phyloP scores from a whole-genome alignment of 2,329 filamentous ascomycete species.

The Phialophora verrucosa region DNA sequence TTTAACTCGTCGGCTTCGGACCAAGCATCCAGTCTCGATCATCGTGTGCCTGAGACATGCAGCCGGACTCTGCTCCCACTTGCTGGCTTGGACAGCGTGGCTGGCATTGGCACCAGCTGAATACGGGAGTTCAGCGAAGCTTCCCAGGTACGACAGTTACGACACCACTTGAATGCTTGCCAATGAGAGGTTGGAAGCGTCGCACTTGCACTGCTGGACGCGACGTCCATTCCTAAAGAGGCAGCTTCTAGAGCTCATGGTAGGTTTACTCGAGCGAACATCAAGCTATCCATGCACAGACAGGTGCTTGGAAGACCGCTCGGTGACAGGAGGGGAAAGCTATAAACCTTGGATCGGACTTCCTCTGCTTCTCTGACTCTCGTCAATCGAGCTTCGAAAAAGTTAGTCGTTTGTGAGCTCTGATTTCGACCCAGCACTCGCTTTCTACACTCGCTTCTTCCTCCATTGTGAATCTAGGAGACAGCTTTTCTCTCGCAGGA shows the following conservation, averaged over 20 bases:
- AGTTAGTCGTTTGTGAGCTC: background rate
- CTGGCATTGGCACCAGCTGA: conserved; percentile 16
- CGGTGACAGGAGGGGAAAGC: conserved; percentile 1
- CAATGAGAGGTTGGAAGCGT: conserved; percentile 1
- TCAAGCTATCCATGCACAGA: conserved; percentile 1
- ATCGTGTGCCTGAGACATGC: conserved; percentile 25
- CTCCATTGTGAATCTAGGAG: background rate
- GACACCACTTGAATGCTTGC: conserved; percentile 4
- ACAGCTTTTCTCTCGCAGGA: background rate
- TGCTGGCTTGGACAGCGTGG: conserved; percentile 2
- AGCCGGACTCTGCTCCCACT: background rate
- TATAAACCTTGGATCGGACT: conserved; percentile 12
- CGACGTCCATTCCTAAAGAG: conserved; percentile 8
- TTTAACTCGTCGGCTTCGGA: conserved; percentile 6
- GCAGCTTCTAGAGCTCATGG: conserved; percentile 14
- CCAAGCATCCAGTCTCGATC: background rate
- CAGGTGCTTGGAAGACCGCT: background rate
- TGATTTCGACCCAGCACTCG: conserved; percentile 5
- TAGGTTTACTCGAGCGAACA: background rate
- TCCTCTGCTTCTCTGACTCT: background rate
- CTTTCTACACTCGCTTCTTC: conserved; percentile 10
- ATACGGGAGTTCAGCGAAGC: conserved; percentile 6
- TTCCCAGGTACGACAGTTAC: conserved; percentile 4
- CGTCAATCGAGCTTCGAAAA: background rate
- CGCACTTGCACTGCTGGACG: background rate